Evolutionary conservation across 345 rosid genomes (phyloP), one percentile per base, ranked within the genome.

Genomic region (Citrus glauca): DNA sequence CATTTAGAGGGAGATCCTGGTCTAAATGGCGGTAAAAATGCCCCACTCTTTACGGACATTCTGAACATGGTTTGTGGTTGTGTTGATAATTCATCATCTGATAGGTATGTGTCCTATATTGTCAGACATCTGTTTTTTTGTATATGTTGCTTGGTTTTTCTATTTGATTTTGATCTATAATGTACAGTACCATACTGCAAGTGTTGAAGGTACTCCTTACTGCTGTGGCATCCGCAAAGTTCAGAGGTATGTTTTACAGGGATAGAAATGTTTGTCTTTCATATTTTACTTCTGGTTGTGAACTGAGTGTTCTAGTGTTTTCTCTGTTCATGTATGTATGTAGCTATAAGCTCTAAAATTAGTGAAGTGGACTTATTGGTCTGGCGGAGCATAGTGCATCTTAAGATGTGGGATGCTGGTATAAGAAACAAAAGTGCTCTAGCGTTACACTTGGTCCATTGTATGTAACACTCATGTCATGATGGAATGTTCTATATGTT

Each of bases 1-100:
- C 99, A 96, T 82, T 80, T 94, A 74, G 98, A 94, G 89, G 99
- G 97, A 75, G 98, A 94, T 91, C 99, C 97, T 65, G 98, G 99
- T 66, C 84, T 94, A 78, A 97, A 90, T 78, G 93, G 94, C 50
- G 99, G 99, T 55, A 92, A 89, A 86, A 91, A 92, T 79, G 87
- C 82, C 64, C 89, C 91, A 56, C 83, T 92, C 76, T 96, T 96
- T 81, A 90, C 99, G 3, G 98, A 96, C 72, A 89, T 91, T 84
- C 85, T 94, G 83, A 92, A 87, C 84, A 88, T 96, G 97, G 94
- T 89, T 75, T 94, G 99, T 84, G 82, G 87, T 82, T 94, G 95
- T 81, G 86, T 94, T 33, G 99, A 96, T 86, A 94, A 92, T 84
- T 96, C 98, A 72, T 91, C 98, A 56, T 92, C 94, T 78, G 99